Conservation (phyloP, 257 asterid genomes). For the Solanum pimpinellifolium region DNA sequence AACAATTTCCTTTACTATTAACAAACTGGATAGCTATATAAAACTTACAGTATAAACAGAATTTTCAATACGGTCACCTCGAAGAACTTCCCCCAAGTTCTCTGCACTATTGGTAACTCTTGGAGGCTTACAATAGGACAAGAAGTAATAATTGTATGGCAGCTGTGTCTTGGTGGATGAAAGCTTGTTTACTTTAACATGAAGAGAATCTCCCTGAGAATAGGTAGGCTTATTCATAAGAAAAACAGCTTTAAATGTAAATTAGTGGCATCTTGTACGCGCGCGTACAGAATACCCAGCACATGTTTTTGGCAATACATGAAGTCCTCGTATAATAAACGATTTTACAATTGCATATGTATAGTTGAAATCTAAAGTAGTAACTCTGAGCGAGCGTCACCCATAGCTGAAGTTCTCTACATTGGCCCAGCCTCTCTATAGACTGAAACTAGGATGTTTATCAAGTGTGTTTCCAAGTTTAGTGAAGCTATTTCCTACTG, state of each 20-base stretch:
- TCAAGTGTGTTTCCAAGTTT: too few species aligned
- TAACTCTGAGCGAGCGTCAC: too few species aligned
- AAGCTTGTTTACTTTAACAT: conserved; percentile 49
- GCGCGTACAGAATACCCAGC: too few species aligned
- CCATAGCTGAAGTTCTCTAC: too few species aligned
- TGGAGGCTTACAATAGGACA: conserved; percentile 32
- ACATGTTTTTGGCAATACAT: too few species aligned
- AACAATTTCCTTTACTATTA: neutral
- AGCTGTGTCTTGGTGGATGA: conserved; percentile 14
- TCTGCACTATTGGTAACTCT: conserved; percentile 18
- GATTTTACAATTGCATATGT: too few species aligned
- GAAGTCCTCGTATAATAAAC: too few species aligned
- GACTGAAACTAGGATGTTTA: too few species aligned
- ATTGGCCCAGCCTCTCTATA: too few species aligned
- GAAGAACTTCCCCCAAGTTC: neutral
- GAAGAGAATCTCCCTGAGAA: conserved; percentile 37
- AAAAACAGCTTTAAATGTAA: neutral
- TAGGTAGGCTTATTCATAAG: neutral
- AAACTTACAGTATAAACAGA: conserved; percentile 40
- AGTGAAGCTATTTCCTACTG: too few species aligned
- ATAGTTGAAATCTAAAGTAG: too few species aligned
- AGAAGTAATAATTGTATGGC: conserved; percentile 36
- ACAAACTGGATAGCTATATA: neutral
- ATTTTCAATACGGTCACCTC: conserved; percentile 19
- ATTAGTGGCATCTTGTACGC: neutral